Percentiles rank a stretch among this genome's conserved stretches.
These are phyloP conservation scores for Solanum sejunctum DNA, from an alignment of 257 asterid genomes.

Conservation along the genomic window DNA sequence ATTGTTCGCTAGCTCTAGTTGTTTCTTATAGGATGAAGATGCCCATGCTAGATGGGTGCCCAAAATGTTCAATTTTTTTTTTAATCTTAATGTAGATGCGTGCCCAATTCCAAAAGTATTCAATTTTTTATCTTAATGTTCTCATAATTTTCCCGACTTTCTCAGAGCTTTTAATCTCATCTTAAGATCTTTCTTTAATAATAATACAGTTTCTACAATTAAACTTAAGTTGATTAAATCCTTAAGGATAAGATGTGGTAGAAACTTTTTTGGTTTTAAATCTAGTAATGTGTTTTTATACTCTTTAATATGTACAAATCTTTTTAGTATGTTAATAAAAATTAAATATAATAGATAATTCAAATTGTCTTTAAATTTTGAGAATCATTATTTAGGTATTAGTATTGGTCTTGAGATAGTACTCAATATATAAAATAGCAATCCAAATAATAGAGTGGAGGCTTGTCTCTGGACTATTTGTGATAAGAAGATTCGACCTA, in stretches of 20 bases:
- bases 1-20: not conserved
- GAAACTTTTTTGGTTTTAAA: not conserved
- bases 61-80: not conserved
- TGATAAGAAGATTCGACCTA: too few species aligned
- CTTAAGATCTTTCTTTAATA: not conserved
- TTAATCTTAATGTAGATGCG: not conserved
- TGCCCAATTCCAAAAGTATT: not conserved
- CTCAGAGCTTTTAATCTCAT: not conserved
- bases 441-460: not conserved
- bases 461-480: too few species aligned
- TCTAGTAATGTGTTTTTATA: not conserved
- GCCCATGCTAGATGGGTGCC: not conserved
- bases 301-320: not conserved
- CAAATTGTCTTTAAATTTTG: too few species aligned
- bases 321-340: not conserved
- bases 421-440: not conserved
- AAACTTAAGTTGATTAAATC: not conserved
- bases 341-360: not conserved
- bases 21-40: not conserved
- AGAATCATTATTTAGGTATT: not conserved
- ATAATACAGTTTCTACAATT: not conserved
- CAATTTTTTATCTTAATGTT: not conserved
- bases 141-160: not conserved
- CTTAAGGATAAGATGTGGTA: not conserved
- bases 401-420: not conserved